Evolutionary conservation across 768 basidiomycete genomes (phyloP).

Genomic region (Lactifluus volemus): DNA sequence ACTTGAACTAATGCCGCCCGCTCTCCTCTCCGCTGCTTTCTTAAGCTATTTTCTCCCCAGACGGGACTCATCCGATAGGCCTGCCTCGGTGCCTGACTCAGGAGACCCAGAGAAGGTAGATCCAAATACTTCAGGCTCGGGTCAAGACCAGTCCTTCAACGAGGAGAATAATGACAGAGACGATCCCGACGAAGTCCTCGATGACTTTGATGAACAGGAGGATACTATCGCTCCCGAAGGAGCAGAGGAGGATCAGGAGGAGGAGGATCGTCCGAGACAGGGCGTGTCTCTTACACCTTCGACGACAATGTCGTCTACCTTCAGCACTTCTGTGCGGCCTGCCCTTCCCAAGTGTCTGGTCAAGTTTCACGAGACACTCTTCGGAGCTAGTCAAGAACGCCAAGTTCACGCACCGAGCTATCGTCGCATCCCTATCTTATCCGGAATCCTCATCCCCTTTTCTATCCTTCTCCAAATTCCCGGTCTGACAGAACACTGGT

Average conservation of each 20-base stretch:
- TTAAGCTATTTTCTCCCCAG: background rate
- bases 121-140: background rate
- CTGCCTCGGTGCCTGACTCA: background rate
- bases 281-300: background rate
- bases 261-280: background rate
- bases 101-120: background rate
- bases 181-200: background rate
- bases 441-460: slow-evolving; percentile 64
- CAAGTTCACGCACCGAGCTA: slow-evolving; percentile 42
- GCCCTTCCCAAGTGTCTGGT: slow-evolving; percentile 10
- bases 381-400: slow-evolving; percentile 15
- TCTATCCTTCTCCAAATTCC: slow-evolving; percentile 79
- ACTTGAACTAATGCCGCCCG: background rate
- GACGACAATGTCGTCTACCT: background rate
- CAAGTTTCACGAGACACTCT: slow-evolving; percentile 20
- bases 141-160: background rate
- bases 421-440: slow-evolving; percentile 54
- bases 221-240: background rate
- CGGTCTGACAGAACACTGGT: slow-evolving; percentile 69
- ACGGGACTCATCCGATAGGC: background rate
- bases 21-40: background rate
- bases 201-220: background rate
- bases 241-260: background rate
- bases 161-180: background rate
- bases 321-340: slow-evolving; percentile 1